A percentile compares a stretch with the other conserved stretches of the same genome.
phyloP scores from a whole-genome alignment of 2,329 filamentous ascomycete genomes.

The Cladosporium phlei region DNA sequence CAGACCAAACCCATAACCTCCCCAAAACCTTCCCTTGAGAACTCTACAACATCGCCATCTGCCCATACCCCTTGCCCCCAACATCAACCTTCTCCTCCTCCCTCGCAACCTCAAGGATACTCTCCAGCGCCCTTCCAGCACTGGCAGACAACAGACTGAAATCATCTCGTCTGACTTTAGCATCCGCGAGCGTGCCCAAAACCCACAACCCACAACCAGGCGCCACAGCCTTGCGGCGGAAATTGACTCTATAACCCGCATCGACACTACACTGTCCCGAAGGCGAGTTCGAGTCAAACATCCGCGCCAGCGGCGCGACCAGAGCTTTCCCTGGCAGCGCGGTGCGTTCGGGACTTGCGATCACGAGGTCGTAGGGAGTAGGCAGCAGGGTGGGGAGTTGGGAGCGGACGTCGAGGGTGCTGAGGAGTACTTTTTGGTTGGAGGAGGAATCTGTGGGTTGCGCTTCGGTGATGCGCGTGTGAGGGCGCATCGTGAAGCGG shows the following conservation, averaged over 20 bases:
- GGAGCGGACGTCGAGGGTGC: conserved; percentile 17
- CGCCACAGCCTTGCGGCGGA: conserved; percentile 17
- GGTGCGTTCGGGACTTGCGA: conserved; percentile 20
- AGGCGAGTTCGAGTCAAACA: conserved; percentile 17
- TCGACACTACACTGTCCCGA: conserved; percentile 19
- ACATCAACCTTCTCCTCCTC: conserved; percentile 6
- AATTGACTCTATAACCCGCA: conserved; percentile 23
- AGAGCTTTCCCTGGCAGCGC: conserved; percentile 16
- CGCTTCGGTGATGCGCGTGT: conserved; percentile 17
- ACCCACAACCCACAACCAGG: conserved; percentile 23
- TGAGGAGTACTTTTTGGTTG: conserved; percentile 18
- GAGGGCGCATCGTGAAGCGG: conserved; percentile 19
- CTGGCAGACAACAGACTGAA: conserved; percentile 22
- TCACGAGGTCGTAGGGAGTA: conserved; percentile 19
- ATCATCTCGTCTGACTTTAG: conserved; percentile 18
- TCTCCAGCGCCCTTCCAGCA: conserved; percentile 17
- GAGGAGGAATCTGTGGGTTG: too few species aligned
- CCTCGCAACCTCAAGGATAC: conserved; percentile 16
- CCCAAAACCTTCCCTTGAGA: too few species aligned
- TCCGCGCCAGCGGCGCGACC: conserved; percentile 13
- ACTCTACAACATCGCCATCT: conserved; percentile 23
- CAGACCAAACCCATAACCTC: background rate
- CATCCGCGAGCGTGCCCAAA: conserved; percentile 20
- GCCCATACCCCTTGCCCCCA: conserved; percentile 12
- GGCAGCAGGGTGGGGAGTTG: conserved; percentile 13